These are phyloP conservation scores for Globisporangium spinosum DNA, from an alignment of 352 stramenopile genomes.

Conservation along the genomic window DNA sequence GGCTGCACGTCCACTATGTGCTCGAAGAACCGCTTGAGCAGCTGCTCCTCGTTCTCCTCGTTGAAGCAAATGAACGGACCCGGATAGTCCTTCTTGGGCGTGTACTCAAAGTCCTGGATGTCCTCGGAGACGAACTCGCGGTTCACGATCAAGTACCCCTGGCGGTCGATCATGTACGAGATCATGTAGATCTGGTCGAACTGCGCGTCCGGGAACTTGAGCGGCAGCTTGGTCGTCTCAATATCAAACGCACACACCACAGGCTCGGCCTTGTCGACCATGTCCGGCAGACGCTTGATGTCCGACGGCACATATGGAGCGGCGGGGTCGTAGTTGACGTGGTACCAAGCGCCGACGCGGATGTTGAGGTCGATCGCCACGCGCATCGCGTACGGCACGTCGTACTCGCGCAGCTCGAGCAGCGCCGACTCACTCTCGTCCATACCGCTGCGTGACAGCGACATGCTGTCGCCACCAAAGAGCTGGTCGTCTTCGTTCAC, in stretches of 20 bases:
- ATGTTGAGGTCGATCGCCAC: slow-evolving; percentile 96
- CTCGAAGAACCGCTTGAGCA: slow-evolving; percentile 88
- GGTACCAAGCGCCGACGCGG: slow-evolving; percentile 96
- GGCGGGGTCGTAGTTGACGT: slow-evolving; percentile 80
- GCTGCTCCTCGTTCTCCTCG: slow-evolving; percentile 78
- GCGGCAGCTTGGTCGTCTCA: slow-evolving; percentile 97
- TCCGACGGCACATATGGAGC: slow-evolving; percentile 49
- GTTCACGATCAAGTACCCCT: slow-evolving; percentile 97
- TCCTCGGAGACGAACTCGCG: slow-evolving; percentile 96
- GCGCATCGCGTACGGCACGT: slow-evolving; percentile 97
- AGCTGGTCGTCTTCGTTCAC: slow-evolving; percentile 41
- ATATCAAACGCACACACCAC: slow-evolving; percentile 99
- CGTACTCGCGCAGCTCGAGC: slow-evolving; percentile 96
- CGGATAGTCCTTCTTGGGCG: slow-evolving; percentile 90
- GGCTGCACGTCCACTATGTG: slow-evolving; percentile 91
- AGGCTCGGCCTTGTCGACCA: slow-evolving; percentile 91
- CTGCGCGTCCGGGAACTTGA: slow-evolving; percentile 98
- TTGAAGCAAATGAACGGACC: slow-evolving; percentile 97
- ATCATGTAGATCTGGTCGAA: slow-evolving; percentile 96
- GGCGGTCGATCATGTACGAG: slow-evolving; percentile 97
- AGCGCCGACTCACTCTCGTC: slow-evolving; percentile 74
- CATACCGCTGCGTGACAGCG: slow-evolving; percentile 17
- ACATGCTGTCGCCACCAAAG: slow-evolving; percentile 25
- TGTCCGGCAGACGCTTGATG: slow-evolving; percentile 66
- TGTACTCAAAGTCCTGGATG: slow-evolving; percentile 99